Conservation (phyloP, 2,329 filamentous ascomycete species). For the Aspergillus sclerotialis region DNA sequence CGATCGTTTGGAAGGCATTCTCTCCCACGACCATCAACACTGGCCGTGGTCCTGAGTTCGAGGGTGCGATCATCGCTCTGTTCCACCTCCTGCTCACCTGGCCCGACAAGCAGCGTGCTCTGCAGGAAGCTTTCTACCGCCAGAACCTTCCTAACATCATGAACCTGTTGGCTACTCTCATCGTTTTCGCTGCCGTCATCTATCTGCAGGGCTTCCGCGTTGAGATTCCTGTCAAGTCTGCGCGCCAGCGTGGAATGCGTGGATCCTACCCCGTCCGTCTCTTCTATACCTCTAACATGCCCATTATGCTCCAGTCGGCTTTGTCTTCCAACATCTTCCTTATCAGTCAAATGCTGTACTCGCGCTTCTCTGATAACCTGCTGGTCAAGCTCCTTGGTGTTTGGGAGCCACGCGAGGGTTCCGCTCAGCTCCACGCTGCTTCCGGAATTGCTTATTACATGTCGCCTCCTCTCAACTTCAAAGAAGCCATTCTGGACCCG, state of each 20-base stretch:
- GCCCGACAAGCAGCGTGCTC: conserved; percentile 98
- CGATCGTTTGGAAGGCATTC: conserved; percentile 99
- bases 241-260: conserved; percentile 95
- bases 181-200: conserved; percentile 95
- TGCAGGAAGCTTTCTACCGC: conserved; percentile 97
- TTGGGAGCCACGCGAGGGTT: conserved; percentile 93
- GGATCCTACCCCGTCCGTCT: conserved; percentile 97
- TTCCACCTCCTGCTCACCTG: conserved; percentile 98
- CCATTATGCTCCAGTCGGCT: conserved; percentile 99
- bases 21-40: conserved; percentile 99
- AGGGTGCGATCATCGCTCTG: conserved; percentile 94
- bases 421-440: conserved; percentile 86
- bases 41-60: conserved; percentile 95
- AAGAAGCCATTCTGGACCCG: conserved; percentile 90
- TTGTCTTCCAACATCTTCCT: conserved; percentile 99
- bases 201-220: conserved; percentile 99
- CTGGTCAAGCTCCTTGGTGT: conserved; percentile 95
- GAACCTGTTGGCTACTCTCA: conserved; percentile 89
- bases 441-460: conserved; percentile 99
- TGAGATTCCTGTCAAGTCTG: conserved; percentile 99
- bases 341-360: conserved; percentile 99
- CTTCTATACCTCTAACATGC: conserved; percentile 99
- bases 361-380: conserved; percentile 97
- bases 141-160: conserved; percentile 99
- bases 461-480: conserved; percentile 96